Evolutionary conservation across 2,329 filamentous ascomycete species (phyloP).

Genomic region (Calonectria naviculata): DNA sequence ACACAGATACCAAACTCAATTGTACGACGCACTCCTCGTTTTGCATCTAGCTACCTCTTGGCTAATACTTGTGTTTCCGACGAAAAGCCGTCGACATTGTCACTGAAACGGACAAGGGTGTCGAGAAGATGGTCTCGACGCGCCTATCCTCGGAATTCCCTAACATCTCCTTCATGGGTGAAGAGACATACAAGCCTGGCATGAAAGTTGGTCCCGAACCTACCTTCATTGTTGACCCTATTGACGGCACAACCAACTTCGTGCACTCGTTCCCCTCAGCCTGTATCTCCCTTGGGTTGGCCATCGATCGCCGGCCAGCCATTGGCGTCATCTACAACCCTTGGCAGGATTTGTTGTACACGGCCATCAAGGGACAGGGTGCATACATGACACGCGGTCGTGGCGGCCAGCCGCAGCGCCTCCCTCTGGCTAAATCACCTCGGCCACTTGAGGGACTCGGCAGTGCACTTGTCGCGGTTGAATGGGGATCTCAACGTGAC

Average conservation of each 20-base stretch:
- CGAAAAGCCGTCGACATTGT: constrained; percentile 73
- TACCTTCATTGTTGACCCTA: constrained; percentile 85
- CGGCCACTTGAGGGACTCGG: constrained; percentile 70
- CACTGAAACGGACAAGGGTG: constrained; percentile 74
- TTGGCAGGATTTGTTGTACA: constrained; percentile 76
- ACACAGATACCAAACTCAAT: constrained; percentile 72
- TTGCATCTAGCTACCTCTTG: background rate
- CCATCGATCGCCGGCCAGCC: constrained; percentile 68
- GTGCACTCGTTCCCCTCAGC: constrained; percentile 80
- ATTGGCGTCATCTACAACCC: constrained; percentile 87
- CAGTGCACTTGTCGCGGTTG: constrained; percentile 73
- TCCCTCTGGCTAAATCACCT: constrained; percentile 58
- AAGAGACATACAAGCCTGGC: constrained; percentile 81
- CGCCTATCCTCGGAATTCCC: constrained; percentile 66
- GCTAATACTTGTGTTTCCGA: constrained; percentile 3
- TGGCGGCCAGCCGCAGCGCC: constrained; percentile 48
- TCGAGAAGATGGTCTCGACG: constrained; percentile 70
- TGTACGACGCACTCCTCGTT: constrained; percentile 55
- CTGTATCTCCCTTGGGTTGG: constrained; percentile 81
- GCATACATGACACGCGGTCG: constrained; percentile 66
- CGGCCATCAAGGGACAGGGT: constrained; percentile 75
- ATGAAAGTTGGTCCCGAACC: constrained; percentile 70
- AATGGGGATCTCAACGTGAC: constrained; percentile 78
- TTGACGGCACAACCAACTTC: constrained; percentile 85
- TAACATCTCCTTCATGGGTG: constrained; percentile 74